Evolutionary conservation across 805 yeast genomes (phyloP), one percentile per base, ranked within the genome.

Genomic region (baker's yeast (Saccharomyces cerevisiae)): DNA sequence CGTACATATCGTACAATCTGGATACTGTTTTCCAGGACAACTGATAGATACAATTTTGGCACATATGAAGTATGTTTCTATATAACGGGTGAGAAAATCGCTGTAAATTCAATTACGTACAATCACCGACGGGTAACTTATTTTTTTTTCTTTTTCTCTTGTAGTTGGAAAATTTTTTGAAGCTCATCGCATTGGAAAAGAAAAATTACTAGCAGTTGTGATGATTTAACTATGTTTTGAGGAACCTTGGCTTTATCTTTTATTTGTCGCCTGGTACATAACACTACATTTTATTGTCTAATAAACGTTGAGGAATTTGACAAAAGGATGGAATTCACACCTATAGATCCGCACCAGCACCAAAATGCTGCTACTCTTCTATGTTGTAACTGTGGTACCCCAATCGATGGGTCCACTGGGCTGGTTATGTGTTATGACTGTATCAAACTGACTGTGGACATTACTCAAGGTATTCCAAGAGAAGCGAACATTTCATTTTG

Each of bases 311-410:
- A 36, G 43, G 43, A 36, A 9, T 8, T 36, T 31, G 32, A 52
- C 47, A 46, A 28, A 41, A 54, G 48, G 48, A 72, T 72, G 76
- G 70, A 72, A 30, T 73, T 72, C 55, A 65, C 69, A 36, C 75
- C 74, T 6, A 63, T 73, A 52, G 73, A 73, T 51, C 64, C 60
- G 36, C 60, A 63, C 31, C 62, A 63, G 22, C 64, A 63, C 29
- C 70, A 68, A 24, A 61, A 59, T 14, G 79, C 76, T 21, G 95
- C 97, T 32, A 94, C 98, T 1, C 94, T 94, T 57, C 81, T 94
- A 55, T 94, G 99, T 78, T 90, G 96, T 74, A 89, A 89, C 85
- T 94, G 99, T 85, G 98, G 98, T 74, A 89, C 87, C 54, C 97
- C 98, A 47, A 89, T 94, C 81, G 98, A 94, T 69, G 98, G 98